Conservation (phyloP, 495 filamentous ascomycete genomes). For the Elaphomyces granulatus region DNA sequence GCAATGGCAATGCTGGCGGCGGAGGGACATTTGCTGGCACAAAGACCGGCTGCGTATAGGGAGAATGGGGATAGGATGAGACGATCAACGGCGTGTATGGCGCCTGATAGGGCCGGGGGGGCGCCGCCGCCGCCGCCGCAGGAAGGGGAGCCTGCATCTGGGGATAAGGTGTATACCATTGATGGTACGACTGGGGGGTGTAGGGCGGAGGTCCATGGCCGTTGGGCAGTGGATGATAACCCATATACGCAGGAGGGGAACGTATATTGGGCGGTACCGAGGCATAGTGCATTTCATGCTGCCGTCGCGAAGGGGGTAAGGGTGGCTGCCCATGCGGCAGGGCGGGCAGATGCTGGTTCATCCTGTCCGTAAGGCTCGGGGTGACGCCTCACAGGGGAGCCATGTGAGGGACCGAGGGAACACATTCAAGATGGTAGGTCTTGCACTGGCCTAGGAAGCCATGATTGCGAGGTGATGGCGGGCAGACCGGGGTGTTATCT, state of each 20-base stretch:
- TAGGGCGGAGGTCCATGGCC: constrained; percentile 31
- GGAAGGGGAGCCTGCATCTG: constrained; percentile 27
- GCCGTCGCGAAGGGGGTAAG: constrained; percentile 33
- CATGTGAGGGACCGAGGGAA: constrained; percentile 24
- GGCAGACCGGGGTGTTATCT: too few relatives aligned
- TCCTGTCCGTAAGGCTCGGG: constrained; percentile 30
- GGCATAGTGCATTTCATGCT: constrained; percentile 35
- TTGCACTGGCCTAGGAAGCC: constrained; percentile 3
- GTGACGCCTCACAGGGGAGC: constrained; percentile 30
- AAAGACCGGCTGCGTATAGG: constrained; percentile 29
- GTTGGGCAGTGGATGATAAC: constrained; percentile 29
- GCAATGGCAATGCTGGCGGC: constrained; percentile 20
- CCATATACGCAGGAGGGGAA: constrained; percentile 30
- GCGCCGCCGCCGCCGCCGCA: constrained; percentile 6
- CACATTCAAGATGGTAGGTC: not conserved
- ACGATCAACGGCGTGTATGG: constrained; percentile 36
- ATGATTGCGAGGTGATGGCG: too few relatives aligned
- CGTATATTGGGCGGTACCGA: constrained; percentile 32
- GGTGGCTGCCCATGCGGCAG: constrained; percentile 42
- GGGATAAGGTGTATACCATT: constrained; percentile 33
- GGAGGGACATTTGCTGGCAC: constrained; percentile 26
- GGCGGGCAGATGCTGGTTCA: constrained; percentile 41
- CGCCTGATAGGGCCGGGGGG: constrained; percentile 25
- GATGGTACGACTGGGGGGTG: constrained; percentile 30
- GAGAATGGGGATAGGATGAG: constrained; percentile 33